Conservation (phyloP, 2,329 filamentous ascomycete genomes). For the Stagonosporopsis vannaccii region DNA sequence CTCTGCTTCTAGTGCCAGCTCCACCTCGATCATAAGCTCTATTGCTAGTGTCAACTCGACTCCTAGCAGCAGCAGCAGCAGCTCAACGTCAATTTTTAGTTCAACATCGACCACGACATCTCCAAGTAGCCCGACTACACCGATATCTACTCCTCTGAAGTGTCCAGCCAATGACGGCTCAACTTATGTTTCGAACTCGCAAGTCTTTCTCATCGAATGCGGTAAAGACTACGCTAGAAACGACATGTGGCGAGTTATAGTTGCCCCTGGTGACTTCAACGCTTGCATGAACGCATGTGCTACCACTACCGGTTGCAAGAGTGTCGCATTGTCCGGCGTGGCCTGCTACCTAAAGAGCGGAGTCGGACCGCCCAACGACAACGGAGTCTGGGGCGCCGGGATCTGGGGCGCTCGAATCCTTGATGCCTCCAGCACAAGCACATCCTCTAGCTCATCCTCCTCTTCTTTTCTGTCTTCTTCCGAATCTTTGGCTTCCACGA, state of each 20-base stretch:
- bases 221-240: slow-evolving; percentile 10
- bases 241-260: slow-evolving; percentile 3
- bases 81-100: neutral
- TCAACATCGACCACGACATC: neutral
- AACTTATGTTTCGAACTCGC: slow-evolving; percentile 5
- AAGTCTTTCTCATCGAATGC: slow-evolving; percentile 9
- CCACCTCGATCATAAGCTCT: neutral
- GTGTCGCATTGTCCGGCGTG: slow-evolving; percentile 10
- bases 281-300: slow-evolving; percentile 8
- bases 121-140: neutral
- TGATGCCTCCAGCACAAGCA: neutral
- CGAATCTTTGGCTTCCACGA: neutral
- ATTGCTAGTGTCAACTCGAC: neutral
- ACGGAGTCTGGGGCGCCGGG: neutral
- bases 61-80: neutral
- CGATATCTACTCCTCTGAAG: slow-evolving; percentile 4
- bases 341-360: slow-evolving; percentile 11
- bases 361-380: slow-evolving; percentile 1
- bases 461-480: neutral
- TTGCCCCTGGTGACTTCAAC: slow-evolving; percentile 1
- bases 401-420: slow-evolving; percentile 6
- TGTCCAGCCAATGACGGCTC: slow-evolving; percentile 1
- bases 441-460: neutral
- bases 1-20: neutral
- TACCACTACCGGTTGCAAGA: slow-evolving; percentile 1